phyloP scores from a whole-genome alignment of 1,284 basidiomycete genomes.

The Apiotrichum sp. region DNA sequence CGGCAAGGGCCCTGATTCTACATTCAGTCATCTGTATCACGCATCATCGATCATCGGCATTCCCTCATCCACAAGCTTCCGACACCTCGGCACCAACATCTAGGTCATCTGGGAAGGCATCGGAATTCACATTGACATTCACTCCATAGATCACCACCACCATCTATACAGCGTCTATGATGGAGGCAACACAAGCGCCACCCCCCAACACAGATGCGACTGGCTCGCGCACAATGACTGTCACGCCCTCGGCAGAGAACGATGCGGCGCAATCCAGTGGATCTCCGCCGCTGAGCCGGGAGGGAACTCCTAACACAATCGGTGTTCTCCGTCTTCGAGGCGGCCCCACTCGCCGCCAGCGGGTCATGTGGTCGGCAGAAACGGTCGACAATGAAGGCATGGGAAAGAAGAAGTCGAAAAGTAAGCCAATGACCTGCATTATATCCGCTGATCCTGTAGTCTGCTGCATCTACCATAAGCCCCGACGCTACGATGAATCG shows the following conservation, averaged over 20 bases:
- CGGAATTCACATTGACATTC: no score
- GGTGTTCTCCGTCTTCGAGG: constrained; percentile 45
- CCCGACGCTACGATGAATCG: constrained; percentile 47
- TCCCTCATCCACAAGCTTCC: no score
- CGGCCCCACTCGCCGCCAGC: constrained; percentile 28
- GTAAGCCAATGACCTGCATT: constrained; percentile 26
- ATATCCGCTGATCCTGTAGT: constrained; percentile 34
- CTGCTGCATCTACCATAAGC: constrained; percentile 52
- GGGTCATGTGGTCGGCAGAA: constrained; percentile 47
- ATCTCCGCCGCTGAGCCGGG: constrained; percentile 2
- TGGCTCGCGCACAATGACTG: constrained; percentile 32
- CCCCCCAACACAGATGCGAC: constrained; percentile 26
- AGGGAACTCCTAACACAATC: constrained; percentile 12
- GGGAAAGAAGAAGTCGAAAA: constrained; percentile 50
- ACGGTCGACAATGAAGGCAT: constrained; percentile 50
- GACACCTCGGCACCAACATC: no score
- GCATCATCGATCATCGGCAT: no score
- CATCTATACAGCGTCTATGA: not conserved
- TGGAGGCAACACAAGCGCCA: constrained; percentile 49
- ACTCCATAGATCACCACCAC: no score
- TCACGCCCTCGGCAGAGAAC: constrained; percentile 15
- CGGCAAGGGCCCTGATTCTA: no score
- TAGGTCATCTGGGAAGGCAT: no score
- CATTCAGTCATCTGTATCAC: no score
- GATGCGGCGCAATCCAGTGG: constrained; percentile 10